These are phyloP conservation scores for Cicer pinnatifidum DNA, from an alignment of 306 rosid species.

Conservation along the genomic window DNA sequence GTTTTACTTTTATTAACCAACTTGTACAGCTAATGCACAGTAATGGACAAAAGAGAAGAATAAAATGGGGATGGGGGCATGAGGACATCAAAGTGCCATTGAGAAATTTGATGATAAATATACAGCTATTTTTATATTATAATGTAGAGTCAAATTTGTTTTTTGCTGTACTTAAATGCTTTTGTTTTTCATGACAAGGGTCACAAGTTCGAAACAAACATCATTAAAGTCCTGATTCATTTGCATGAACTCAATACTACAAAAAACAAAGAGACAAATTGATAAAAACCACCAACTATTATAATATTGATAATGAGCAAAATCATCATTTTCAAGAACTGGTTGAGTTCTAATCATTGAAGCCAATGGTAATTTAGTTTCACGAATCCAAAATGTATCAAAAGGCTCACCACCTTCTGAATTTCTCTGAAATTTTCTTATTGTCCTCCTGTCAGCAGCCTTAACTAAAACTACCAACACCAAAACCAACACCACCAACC, in stretches of 20 bases:
- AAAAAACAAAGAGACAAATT: not conserved
- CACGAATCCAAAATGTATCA: constrained; percentile 77
- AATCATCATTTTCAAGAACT: constrained; percentile 58
- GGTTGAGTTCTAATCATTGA: constrained; percentile 82
- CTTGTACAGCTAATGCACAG: not conserved
- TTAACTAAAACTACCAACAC: constrained; percentile 40
- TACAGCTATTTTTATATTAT: no score
- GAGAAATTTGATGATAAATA: not conserved
- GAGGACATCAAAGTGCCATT: not conserved
- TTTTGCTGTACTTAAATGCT: constrained; percentile 17
- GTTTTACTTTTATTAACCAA: constrained; percentile 16
- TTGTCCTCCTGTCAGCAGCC: constrained; percentile 48
- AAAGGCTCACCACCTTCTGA: constrained; percentile 66
- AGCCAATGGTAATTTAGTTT: constrained; percentile 80
- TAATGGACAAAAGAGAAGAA: constrained; percentile 32
- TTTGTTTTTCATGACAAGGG: constrained; percentile 26
- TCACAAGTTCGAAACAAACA: constrained; percentile 22
- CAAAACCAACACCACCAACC: constrained; percentile 51
- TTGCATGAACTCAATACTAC: constrained; percentile 22
- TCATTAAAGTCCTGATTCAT: constrained; percentile 35
- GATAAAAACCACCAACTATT: not conserved
- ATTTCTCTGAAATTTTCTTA: constrained; percentile 63
- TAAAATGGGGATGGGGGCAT: not conserved
- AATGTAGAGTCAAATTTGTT: not conserved
- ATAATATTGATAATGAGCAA: constrained; percentile 24